These are phyloP conservation scores for Karstenula rhodostoma DNA, from an alignment of 2,329 filamentous ascomycete genomes.

Conservation along the genomic window DNA sequence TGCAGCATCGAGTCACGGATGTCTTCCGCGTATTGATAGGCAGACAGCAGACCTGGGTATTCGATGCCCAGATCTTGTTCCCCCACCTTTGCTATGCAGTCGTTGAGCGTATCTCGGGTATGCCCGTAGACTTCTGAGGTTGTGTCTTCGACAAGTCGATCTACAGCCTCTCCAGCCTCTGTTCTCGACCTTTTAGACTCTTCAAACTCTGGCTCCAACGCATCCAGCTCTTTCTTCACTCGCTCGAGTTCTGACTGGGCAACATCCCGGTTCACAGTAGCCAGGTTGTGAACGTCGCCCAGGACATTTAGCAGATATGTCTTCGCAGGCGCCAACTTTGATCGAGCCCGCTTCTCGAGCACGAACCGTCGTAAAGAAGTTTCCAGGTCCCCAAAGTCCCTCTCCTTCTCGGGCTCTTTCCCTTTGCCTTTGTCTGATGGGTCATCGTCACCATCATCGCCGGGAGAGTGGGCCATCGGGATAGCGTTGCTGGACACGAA, in stretches of 20 bases:
- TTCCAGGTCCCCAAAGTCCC: slow-evolving; percentile 90
- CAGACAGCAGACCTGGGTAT: slow-evolving; percentile 85
- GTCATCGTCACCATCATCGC: slow-evolving; percentile 51
- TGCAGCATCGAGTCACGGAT: slow-evolving; percentile 91
- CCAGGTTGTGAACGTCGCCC: slow-evolving; percentile 83
- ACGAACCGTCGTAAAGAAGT: slow-evolving; percentile 90
- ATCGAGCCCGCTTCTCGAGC: slow-evolving; percentile 91
- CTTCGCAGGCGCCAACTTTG: slow-evolving; percentile 93
- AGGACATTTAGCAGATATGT: slow-evolving; percentile 95
- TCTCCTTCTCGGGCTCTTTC: slow-evolving; percentile 76
- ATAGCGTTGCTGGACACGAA: slow-evolving; percentile 98
- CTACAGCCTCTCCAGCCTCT: slow-evolving; percentile 82
- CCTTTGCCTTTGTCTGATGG: slow-evolving; percentile 69
- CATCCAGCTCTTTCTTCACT: slow-evolving; percentile 79
- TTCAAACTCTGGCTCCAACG: slow-evolving; percentile 86
- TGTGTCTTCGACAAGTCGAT: slow-evolving; percentile 82
- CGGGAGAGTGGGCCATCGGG: slow-evolving; percentile 66
- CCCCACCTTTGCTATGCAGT: slow-evolving; percentile 79
- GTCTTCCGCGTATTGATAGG: slow-evolving; percentile 92
- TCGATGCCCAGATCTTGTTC: slow-evolving; percentile 80
- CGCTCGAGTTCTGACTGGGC: slow-evolving; percentile 85
- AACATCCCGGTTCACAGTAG: slow-evolving; percentile 85
- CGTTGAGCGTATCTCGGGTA: slow-evolving; percentile 76
- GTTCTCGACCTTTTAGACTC: slow-evolving; percentile 80
- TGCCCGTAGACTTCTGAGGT: slow-evolving; percentile 86